phyloP scores from a whole-genome alignment of 2,329 filamentous ascomycete species.

The Cordyceps cateniannulata region DNA sequence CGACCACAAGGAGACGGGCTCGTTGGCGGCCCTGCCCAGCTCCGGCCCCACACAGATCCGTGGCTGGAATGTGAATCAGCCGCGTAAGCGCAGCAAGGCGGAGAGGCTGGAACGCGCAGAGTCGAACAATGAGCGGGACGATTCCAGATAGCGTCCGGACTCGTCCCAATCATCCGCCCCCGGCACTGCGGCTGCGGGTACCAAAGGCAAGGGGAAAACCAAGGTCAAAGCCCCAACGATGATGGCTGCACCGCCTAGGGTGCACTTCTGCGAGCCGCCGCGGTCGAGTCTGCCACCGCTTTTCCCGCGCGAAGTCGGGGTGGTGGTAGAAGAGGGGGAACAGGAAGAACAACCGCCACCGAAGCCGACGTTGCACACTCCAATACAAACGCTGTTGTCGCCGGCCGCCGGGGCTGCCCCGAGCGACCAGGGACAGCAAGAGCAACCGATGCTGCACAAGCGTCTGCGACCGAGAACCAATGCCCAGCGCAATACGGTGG shows the following conservation, averaged over 20 bases:
- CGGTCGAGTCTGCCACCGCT: conserved; percentile 6
- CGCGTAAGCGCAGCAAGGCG: conserved; percentile 29
- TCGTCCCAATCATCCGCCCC: conserved; percentile 15
- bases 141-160: conserved; percentile 32
- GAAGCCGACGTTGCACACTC: neutral
- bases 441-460: neutral
- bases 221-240: neutral
- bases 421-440: no score
- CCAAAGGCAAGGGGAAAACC: neutral
- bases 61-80: conserved; percentile 47
- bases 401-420: neutral
- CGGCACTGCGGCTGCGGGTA: neutral
- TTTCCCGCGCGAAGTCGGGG: conserved; percentile 5
- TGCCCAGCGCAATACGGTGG: neutral
- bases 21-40: conserved; percentile 48
- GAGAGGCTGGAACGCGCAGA: conserved; percentile 28
- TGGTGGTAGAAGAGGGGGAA: neutral
- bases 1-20: conserved; percentile 52
- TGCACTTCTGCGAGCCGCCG: conserved; percentile 4
- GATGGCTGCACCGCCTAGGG: neutral
- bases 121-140: conserved; percentile 28
- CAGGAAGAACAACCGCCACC: neutral
- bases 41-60: conserved; percentile 51
- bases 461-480: conserved; percentile 3
- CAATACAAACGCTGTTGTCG: no score